Evolutionary conservation across 1,284 basidiomycete species (phyloP), one percentile per base, ranked within the genome.

Genomic region (Pulveroboletus sp.): DNA sequence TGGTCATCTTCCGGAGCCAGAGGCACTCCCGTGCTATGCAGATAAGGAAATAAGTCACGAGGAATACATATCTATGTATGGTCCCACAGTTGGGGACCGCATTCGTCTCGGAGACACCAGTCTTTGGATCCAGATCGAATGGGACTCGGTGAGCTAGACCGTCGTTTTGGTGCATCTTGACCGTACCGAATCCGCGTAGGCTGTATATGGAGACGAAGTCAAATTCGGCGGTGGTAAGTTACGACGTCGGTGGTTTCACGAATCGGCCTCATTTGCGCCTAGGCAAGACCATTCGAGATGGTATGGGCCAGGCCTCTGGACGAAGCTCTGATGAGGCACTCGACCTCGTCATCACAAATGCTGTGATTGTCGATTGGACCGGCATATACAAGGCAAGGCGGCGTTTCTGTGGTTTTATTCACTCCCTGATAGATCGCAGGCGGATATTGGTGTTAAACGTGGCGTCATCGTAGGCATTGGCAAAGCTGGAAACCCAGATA

Each of bases 401-500:
- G 17, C 29, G 10, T 46, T 53, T 44, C 43, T 18, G 20, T 43
- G 15, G 26, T 1, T 14, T 20, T 6, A 2, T 33, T 45, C 29
- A n/a, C 14, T 15, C 43, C 25, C 56, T 49, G 39, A 66, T 44
- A 15, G 29, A 22, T 49, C 63, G 31, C 61, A 95, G 91, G 96
- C 96, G n/a, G 97, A 99, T 70, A 93, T 99, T 51, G 97, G 97
- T 39, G 82, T 99, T 60, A 94, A 91, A 74, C 73, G 86, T 59
- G 96, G 96, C 1, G 67, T 78, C 51, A 98, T 99, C 62, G 81
- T 79, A 12, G 96, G 90, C 0, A 91, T 99, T 53, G 97, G 97
- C 33, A 99, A 99, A 74, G 93, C 95, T 6, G 97, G 97, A 3
- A 99, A 99, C 73, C 96, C 95, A 2, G 95, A 98, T 69, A 81